phyloP scores from a whole-genome alignment of 2,329 filamentous ascomycete species.

The Onygena corvina region DNA sequence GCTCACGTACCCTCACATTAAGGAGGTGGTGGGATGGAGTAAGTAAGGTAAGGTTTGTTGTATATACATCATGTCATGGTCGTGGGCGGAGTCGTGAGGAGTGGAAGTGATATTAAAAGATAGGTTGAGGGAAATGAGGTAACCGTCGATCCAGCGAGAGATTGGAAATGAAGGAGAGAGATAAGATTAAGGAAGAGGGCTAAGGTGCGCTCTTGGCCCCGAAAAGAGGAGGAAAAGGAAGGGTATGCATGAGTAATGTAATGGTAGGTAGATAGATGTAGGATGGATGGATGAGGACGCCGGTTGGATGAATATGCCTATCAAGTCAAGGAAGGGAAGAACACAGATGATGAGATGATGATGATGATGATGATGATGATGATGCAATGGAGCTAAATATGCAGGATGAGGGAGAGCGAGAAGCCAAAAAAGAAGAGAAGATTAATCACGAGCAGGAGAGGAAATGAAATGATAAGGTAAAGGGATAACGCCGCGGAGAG shows the following conservation, averaged over 20 bases:
- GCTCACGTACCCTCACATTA: background rate
- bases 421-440: background rate
- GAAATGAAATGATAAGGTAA: background rate
- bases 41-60: constrained; percentile 1
- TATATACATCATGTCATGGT: constrained; percentile 7
- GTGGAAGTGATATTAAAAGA: background rate
- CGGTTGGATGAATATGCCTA: background rate
- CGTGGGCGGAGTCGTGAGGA: background rate
- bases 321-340: background rate
- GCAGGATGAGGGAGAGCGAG: background rate
- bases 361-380: constrained; percentile 1
- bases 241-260: constrained; percentile 2
- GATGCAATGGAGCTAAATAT: constrained; percentile 6
- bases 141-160: background rate
- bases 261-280: too few relatives aligned
- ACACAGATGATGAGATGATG: background rate
- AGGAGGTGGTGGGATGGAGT: background rate
- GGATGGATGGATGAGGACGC: background rate
- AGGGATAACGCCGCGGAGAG: background rate
- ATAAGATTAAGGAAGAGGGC: background rate
- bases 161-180: background rate
- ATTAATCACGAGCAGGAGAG: too few relatives aligned
- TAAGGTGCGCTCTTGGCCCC: background rate
- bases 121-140: background rate
- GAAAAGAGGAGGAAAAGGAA: too few relatives aligned